Evolutionary conservation across 768 basidiomycete genomes (phyloP).

Genomic region (Trametes meyenii): DNA sequence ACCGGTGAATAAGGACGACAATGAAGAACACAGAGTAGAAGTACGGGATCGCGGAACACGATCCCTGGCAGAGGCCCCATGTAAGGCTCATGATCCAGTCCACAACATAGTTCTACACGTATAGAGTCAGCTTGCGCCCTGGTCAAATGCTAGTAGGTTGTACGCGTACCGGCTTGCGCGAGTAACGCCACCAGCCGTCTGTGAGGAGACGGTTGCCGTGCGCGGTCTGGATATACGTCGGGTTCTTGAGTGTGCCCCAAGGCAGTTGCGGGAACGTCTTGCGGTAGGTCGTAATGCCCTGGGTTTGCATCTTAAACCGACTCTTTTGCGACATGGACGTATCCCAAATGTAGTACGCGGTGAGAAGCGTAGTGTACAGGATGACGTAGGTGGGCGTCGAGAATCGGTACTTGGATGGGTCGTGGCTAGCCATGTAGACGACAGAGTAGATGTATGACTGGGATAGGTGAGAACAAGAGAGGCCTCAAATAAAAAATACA

Average conservation of each 20-base stretch:
- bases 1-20: constrained; percentile 87
- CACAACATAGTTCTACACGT: constrained; percentile 87
- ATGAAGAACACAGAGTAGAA: constrained; percentile 98
- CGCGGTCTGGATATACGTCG: constrained; percentile 88
- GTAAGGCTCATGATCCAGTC: constrained; percentile 87
- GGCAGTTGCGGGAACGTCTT: constrained; percentile 95
- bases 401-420: constrained; percentile 86
- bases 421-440: constrained; percentile 96
- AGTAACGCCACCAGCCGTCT: constrained; percentile 92
- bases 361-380: constrained; percentile 75
- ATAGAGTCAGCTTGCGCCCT: background rate
- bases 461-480: constrained; percentile 3
- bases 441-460: constrained; percentile 91
- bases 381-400: constrained; percentile 72
- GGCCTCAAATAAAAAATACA: constrained; percentile 12
- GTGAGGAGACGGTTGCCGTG: constrained; percentile 93
- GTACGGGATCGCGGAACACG: constrained; percentile 84
- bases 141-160: background rate
- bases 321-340: constrained; percentile 96
- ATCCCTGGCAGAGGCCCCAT: constrained; percentile 82
- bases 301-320: constrained; percentile 95
- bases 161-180: constrained; percentile 82
- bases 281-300: constrained; percentile 83
- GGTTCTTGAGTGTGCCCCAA: constrained; percentile 78
- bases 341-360: constrained; percentile 92